Evolutionary conservation across 106 monocot genomes (phyloP).

Genomic region (Dactylorhiza incarnata): DNA sequence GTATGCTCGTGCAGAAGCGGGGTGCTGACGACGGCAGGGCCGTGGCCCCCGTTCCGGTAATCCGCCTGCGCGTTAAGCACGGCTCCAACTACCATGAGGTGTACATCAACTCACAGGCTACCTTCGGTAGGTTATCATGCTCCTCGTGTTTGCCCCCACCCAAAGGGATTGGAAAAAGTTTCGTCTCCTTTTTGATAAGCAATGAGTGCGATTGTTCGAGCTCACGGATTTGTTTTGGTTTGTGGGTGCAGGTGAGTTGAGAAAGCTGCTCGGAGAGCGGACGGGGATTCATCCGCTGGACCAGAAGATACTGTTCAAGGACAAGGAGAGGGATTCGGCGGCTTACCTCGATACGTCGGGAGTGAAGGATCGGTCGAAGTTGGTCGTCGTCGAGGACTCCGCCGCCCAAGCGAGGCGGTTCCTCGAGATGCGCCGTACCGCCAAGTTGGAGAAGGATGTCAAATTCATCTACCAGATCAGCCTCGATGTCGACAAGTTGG

Average conservation of each 20-base stretch:
- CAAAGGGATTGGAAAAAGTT: not conserved
- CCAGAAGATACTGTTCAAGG: slow-evolving; percentile 76
- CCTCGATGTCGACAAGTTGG: slow-evolving; percentile 57
- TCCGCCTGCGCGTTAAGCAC: slow-evolving; percentile 78
- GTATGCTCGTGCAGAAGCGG: slow-evolving; percentile 96
- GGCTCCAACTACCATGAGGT: slow-evolving; percentile 67
- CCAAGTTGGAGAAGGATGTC: slow-evolving; percentile 52
- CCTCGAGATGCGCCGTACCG: slow-evolving; percentile 50
- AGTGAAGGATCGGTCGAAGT: slow-evolving; percentile 78
- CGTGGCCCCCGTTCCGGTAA: slow-evolving; percentile 35
- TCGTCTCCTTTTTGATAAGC: not conserved
- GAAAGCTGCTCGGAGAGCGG: slow-evolving; percentile 60
- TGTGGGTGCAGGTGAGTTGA: slow-evolving; percentile 64
- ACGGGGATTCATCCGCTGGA: slow-evolving; percentile 77
- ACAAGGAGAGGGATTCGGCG: slow-evolving; percentile 62
- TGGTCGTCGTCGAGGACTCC: slow-evolving; percentile 58
- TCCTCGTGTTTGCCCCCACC: not conserved
- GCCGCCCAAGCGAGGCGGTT: slow-evolving; percentile 57
- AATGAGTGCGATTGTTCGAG: slow-evolving; percentile 3
- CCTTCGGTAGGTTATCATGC: slow-evolving; percentile 47
- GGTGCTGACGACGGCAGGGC: slow-evolving; percentile 20
- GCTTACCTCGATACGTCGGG: slow-evolving; percentile 67
- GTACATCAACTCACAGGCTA: slow-evolving; percentile 61
- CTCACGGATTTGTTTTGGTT: not conserved
- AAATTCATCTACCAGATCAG: slow-evolving; percentile 50